Conservation (phyloP, 257 asterid species). For the Solanum megistacrolobum region DNA sequence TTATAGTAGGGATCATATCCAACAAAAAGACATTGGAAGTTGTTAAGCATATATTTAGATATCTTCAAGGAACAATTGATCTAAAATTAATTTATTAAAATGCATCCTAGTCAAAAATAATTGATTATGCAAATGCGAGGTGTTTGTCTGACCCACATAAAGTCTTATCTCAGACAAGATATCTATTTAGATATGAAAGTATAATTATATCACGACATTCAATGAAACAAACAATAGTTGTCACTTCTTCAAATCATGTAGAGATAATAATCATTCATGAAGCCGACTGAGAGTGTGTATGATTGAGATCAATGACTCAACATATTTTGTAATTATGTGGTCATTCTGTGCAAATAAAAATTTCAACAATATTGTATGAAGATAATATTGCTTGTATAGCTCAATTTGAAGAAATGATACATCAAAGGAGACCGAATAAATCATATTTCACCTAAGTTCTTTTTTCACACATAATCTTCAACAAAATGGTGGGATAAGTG, state of each 20-base stretch:
- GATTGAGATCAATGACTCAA: neutral
- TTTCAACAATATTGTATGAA: neutral
- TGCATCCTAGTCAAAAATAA: neutral
- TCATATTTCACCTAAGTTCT: neutral
- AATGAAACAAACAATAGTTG: neutral
- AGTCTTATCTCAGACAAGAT: neutral
- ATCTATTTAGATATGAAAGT: too few species aligned
- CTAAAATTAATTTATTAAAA: too few species aligned
- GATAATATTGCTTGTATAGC: neutral
- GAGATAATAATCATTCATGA: neutral
- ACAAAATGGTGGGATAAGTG: neutral
- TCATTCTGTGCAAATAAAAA: neutral
- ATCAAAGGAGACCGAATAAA: neutral
- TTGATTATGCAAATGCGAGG: neutral
- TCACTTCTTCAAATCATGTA: neutral
- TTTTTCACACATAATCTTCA: neutral
- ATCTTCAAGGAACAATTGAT: neutral
- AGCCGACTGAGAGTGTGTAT: neutral
- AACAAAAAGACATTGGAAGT: neutral
- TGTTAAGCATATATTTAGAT: neutral
- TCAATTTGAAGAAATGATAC: neutral
- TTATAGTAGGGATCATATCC: neutral
- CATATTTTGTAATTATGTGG: neutral
- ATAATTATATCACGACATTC: too few species aligned
- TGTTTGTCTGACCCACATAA: neutral